Conservation (phyloP, 345 rosid genomes). For the Lenwebbia sp. region DNA sequence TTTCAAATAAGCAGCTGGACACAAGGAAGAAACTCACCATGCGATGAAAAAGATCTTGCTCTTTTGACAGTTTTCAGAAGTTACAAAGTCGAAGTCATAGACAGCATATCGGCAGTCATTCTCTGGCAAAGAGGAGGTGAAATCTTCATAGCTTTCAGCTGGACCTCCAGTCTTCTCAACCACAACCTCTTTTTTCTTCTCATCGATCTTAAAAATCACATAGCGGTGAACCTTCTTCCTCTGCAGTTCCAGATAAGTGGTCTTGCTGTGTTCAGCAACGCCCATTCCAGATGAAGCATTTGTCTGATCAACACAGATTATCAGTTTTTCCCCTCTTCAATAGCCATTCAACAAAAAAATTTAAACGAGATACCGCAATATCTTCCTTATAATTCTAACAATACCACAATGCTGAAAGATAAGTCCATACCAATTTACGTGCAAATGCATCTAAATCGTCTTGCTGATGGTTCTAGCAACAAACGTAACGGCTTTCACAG, state of each 20-base stretch:
- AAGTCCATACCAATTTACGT: neutral
- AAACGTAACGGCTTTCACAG: neutral
- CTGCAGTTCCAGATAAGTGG: constrained; percentile 50
- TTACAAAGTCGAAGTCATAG: constrained; percentile 54
- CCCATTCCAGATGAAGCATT: constrained; percentile 84
- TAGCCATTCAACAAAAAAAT: neutral
- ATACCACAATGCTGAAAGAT: neutral
- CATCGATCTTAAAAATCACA: constrained; percentile 48
- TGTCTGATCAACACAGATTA: constrained; percentile 25
- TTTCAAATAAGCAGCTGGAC: neutral
- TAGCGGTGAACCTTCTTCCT: constrained; percentile 39
- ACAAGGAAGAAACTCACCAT: constrained; percentile 18
- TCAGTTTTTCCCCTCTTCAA: neutral
- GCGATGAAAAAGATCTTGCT: constrained; percentile 66
- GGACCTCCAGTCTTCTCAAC: constrained; percentile 59
- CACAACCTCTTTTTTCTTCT: constrained; percentile 43
- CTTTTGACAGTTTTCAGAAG: constrained; percentile 51
- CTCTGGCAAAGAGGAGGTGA: constrained; percentile 48
- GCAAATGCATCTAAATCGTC: neutral
- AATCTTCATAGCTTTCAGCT: constrained; percentile 41
- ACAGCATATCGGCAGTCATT: constrained; percentile 59
- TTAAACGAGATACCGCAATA: neutral
- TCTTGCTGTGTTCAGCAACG: constrained; percentile 52
- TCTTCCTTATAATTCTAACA: neutral
- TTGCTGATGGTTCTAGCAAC: neutral